These are phyloP conservation scores for Elsinoe ampelina DNA, from an alignment of 2,329 filamentous ascomycete genomes.

Conservation along the genomic window DNA sequence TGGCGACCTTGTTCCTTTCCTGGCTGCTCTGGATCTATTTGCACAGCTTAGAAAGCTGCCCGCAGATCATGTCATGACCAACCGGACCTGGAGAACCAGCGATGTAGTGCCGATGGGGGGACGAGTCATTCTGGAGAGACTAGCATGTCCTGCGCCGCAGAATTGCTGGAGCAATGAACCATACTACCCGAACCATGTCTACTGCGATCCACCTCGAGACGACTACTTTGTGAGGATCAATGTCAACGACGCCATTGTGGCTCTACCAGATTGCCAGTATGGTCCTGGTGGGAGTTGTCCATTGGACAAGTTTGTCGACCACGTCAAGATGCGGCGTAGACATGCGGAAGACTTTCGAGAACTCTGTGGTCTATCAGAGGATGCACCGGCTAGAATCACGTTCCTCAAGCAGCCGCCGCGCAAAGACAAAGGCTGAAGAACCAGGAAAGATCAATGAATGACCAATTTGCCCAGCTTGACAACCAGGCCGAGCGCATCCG, in stretches of 20 bases:
- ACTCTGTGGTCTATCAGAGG: conserved; percentile 38
- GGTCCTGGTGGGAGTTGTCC: conserved; percentile 43
- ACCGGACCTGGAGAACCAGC: conserved; percentile 46
- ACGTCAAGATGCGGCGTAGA: conserved; percentile 32
- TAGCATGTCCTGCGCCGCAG: conserved; percentile 33
- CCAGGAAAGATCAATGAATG: background rate
- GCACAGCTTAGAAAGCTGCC: conserved; percentile 38
- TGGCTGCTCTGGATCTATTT: conserved; percentile 45
- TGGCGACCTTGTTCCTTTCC: conserved; percentile 48
- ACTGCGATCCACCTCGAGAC: conserved; percentile 20
- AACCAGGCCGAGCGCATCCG: background rate
- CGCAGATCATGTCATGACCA: conserved; percentile 33
- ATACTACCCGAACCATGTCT: conserved; percentile 25
- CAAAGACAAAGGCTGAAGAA: background rate
- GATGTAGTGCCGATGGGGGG: conserved; percentile 50
- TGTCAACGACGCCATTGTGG: conserved; percentile 49
- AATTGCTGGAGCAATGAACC: conserved; percentile 20
- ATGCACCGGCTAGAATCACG: conserved; percentile 34
- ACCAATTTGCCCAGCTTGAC: background rate
- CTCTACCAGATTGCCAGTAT: conserved; percentile 37
- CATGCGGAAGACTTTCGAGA: conserved; percentile 41
- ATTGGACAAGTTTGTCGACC: conserved; percentile 34
- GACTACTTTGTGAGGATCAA: conserved; percentile 42
- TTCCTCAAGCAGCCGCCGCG: conserved; percentile 39
- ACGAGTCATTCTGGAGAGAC: conserved; percentile 45